Conservation (phyloP, 345 rosid genomes). For the Salix koriyanagi region DNA sequence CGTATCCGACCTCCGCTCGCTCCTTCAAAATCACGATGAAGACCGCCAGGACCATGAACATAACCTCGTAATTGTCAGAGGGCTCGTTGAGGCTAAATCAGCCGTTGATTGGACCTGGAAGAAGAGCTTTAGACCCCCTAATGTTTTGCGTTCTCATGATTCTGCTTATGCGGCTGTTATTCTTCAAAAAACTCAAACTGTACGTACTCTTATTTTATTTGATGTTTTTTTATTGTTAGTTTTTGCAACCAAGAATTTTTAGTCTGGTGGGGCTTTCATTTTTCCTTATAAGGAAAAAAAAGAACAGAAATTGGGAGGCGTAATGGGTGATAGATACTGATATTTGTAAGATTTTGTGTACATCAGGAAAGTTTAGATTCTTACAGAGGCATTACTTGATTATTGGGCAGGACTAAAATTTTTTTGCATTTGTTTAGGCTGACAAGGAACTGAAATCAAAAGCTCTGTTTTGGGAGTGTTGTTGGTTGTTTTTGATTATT, state of each 20-base stretch:
- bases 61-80: constrained; percentile 54
- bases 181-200: constrained; percentile 77
- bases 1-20: constrained; percentile 66
- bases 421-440: background rate
- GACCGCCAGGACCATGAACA: constrained; percentile 6
- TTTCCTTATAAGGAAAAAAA: background rate
- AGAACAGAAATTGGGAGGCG: background rate
- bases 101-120: constrained; percentile 45
- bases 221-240: background rate
- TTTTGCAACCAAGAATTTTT: background rate
- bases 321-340: background rate
- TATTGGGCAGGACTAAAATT: background rate
- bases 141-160: constrained; percentile 50
- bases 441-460: background rate
- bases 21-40: constrained; percentile 26
- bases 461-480: background rate
- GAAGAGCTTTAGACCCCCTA: constrained; percentile 31
- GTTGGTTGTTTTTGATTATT: constrained; percentile 3
- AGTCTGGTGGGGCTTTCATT: background rate
- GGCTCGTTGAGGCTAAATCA: constrained; percentile 53
- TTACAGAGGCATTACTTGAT: background rate
- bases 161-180: constrained; percentile 82
- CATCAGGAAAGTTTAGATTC: background rate
- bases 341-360: background rate
- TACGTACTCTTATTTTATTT: constrained; percentile 22